Base-by-base conservation (phyloP, 2,329 filamentous ascomycete species). In the Aureobasidium lini region DNA sequence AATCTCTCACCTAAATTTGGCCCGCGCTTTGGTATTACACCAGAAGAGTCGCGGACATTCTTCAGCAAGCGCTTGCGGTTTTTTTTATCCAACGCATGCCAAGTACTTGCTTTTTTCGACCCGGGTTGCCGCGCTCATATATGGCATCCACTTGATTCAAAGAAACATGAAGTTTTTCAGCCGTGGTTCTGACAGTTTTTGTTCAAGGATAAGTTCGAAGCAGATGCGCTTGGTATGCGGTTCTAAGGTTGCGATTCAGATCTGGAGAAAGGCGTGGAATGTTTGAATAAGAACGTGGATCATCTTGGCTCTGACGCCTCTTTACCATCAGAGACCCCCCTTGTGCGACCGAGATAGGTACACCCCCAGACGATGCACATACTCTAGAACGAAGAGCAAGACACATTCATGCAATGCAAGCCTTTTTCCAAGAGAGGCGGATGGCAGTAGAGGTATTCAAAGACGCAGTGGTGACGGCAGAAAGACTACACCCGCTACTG, bases 211-310 rank as follows among this genome's bases (percentile, higher is more conserved):
- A 23, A 23, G 3, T 23, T 23, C 23, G 23, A 23, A 23, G 23
- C 23, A 23, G 23, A 31, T 28, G 31, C 16, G 37, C 11, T 23
- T 28, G 16, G 15, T 10, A 16, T 37, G 6, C 16, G n/a, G 32
- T 16, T 28, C 28, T 10, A 9, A 34, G 23, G 6, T 29, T 6
- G 15, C n/a, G 50, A 54, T 32, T 54, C 50, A 54, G 37, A 43
- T 7, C 15, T 29, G n/a, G 9, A 42, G 29, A 10, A 16, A 42
- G n/a, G 37, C 50, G 50, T 23, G 9, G 10, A 4, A 32, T 5
- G 13, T 37, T 18, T 54, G 50, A 54, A 54, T 54, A 54, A 54
- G 28, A 9, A 43, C 39, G 50, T 13, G n/a, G 31, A 52, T 52
- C 50, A 37, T 54, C 50, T 54, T 54, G 39, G 50, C 50, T 34